These are phyloP conservation scores for Cutaneotrichosporon sp. DNA, from an alignment of 1,284 basidiomycete species.

Conservation along the genomic window DNA sequence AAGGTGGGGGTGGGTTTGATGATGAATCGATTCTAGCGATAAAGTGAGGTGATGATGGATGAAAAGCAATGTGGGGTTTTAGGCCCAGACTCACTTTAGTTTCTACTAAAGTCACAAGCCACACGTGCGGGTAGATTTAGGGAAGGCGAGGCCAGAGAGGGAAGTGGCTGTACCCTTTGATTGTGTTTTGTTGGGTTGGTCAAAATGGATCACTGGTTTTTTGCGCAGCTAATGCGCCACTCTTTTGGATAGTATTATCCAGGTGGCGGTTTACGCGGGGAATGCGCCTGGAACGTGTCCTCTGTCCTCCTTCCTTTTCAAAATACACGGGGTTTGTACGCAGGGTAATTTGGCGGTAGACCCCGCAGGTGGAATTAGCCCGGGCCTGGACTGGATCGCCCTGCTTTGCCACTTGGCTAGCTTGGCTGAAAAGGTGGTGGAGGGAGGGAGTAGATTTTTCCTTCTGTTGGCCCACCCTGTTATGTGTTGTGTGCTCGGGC, in stretches of 20 bases:
- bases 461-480: too few species aligned
- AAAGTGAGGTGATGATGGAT: background rate
- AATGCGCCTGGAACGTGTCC: background rate
- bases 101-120: background rate
- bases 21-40: background rate
- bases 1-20: background rate
- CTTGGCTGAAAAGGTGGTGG: background rate
- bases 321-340: background rate
- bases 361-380: background rate
- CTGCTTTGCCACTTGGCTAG: background rate
- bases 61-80: background rate
- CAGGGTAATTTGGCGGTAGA: background rate
- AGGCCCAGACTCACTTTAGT: too few species aligned
- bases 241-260: background rate
- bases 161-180: too few species aligned
- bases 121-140: background rate
- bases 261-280: background rate
- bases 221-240: background rate
- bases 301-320: too few species aligned
- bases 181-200: background rate
- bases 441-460: too few species aligned
- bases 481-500: too few species aligned
- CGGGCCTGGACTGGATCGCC: background rate
- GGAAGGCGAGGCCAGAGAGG: background rate
- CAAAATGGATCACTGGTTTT: too few species aligned